Conservation (phyloP, 2,329 filamentous ascomycete species). For the Aspergillus sp. region DNA sequence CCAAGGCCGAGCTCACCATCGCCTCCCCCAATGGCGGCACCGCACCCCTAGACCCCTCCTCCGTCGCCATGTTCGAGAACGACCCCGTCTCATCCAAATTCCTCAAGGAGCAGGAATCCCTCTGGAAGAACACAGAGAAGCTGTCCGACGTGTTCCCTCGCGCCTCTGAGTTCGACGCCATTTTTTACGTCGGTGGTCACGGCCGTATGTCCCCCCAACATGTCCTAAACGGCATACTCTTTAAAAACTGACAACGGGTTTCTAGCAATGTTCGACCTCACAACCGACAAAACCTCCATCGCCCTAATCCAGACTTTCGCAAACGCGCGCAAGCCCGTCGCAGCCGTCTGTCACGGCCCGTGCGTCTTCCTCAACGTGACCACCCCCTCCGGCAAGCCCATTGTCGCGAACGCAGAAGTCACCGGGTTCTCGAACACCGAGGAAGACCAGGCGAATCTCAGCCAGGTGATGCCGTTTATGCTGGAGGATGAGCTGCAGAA, state of each 20-base stretch:
- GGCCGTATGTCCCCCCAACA: slow-evolving; percentile 45
- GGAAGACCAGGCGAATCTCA: slow-evolving; percentile 43
- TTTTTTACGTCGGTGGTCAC: slow-evolving; percentile 61
- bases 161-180: slow-evolving; percentile 62
- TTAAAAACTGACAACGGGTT: neutral
- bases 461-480: slow-evolving; percentile 45
- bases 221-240: neutral
- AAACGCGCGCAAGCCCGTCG: slow-evolving; percentile 48
- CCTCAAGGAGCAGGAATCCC: slow-evolving; percentile 53
- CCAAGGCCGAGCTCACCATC: slow-evolving; percentile 55
- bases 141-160: slow-evolving; percentile 58
- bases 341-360: slow-evolving; percentile 51
- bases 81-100: slow-evolving; percentile 58
- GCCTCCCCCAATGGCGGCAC: slow-evolving; percentile 64
- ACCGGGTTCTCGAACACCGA: slow-evolving; percentile 50
- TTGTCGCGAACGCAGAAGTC: slow-evolving; percentile 41
- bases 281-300: slow-evolving; percentile 41
- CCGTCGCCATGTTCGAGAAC: slow-evolving; percentile 54
- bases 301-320: slow-evolving; percentile 50
- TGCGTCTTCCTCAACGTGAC: slow-evolving; percentile 46
- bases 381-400: slow-evolving; percentile 40
- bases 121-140: slow-evolving; percentile 65
- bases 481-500: slow-evolving; percentile 44
- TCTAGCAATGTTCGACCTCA: slow-evolving; percentile 53
- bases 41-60: slow-evolving; percentile 61